Evolutionary conservation across 2,329 filamentous ascomycete genomes (phyloP).

Genomic region (Aspergillus quadricinctus): DNA sequence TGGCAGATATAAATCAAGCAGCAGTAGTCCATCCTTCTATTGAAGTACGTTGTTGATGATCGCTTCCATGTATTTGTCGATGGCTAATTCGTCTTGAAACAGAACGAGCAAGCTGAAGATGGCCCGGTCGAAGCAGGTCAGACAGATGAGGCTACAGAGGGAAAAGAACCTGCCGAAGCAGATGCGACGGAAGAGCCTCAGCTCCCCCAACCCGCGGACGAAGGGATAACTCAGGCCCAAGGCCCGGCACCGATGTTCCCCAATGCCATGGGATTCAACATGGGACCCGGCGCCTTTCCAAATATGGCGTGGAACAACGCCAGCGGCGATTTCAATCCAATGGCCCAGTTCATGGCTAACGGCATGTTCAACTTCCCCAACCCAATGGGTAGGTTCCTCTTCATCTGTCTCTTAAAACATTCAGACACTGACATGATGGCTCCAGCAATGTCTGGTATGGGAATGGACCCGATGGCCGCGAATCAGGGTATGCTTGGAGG

Average conservation of each 20-base stretch:
- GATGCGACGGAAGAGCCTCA: constrained; percentile 10
- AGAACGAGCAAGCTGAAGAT: constrained; percentile 14
- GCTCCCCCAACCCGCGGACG: constrained; percentile 10
- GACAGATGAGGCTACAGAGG: constrained; percentile 7
- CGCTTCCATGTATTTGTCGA: neutral
- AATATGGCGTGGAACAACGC: constrained; percentile 58
- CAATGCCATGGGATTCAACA: constrained; percentile 40
- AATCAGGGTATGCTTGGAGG: constrained; percentile 48
- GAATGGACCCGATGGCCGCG: constrained; percentile 63
- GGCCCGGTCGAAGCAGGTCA: constrained; percentile 6
- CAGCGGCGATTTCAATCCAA: constrained; percentile 62
- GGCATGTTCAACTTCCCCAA: constrained; percentile 60
- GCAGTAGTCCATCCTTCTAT: constrained; percentile 2
- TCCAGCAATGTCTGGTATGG: constrained; percentile 72
- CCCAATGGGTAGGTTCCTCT: constrained; percentile 77
- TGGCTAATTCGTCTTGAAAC: neutral
- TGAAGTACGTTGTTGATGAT: constrained; percentile 14
- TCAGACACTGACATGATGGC: constrained; percentile 19
- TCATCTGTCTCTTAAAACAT: neutral
- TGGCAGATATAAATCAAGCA: constrained; percentile 4
- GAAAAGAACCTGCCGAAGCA: constrained; percentile 9
- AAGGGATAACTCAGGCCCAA: constrained; percentile 8
- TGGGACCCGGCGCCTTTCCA: constrained; percentile 48
- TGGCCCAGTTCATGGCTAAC: constrained; percentile 62
- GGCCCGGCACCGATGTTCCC: constrained; percentile 12